Evolutionary conservation across 495 filamentous ascomycete species (phyloP), one percentile per base, ranked within the genome.

Genomic region (Penicillium bovifimosum): DNA sequence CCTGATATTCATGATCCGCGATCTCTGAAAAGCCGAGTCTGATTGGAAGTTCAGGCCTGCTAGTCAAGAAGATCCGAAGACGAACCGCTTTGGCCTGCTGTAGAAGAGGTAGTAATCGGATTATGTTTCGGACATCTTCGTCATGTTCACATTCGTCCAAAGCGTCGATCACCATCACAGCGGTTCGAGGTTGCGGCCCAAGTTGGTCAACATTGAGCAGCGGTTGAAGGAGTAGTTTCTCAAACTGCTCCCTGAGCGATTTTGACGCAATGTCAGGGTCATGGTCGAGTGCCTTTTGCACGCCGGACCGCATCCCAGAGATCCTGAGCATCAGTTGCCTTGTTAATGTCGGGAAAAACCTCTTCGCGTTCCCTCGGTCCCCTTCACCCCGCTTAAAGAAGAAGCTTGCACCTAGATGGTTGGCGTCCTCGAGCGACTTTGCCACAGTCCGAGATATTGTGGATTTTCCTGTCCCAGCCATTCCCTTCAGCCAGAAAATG

Each of bases 351-450:
- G 76, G 57, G 40, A 82, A 70, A 51, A 81, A 60, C 18, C 59
- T 65, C 6, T 32, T 60, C 6, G 72, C 72, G 26, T 60, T 69
- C 6, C 65, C 69, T 41, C 67, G 62, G 45, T 80, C 73, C 1
- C 64, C 63, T 18, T 73, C 70, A 14, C 73, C 71, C 53, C 67
- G 69, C 35, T 74, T 76, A 59, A 82, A 83, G 64, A 83, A 79
- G 60, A 80, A 80, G 56, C 68, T 77, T 0, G 60, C 71, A 6
- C 64, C 69, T 9, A 74, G 59, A 6, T 32, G 26, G 0, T 53
- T 36, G 1, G 42, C 18, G 0, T 59, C 18, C 1, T 59, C 44
- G 16, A 66, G 48, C 3, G 11, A 50, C 1, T 13, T 36, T 9
- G 66, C 66, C 0, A 74, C 32, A 14, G 66, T 68, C n/a, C 63